Evolutionary conservation across 768 basidiomycete genomes (phyloP), one percentile per base, ranked within the genome.

Genomic region (Nidularia pulvinata): DNA sequence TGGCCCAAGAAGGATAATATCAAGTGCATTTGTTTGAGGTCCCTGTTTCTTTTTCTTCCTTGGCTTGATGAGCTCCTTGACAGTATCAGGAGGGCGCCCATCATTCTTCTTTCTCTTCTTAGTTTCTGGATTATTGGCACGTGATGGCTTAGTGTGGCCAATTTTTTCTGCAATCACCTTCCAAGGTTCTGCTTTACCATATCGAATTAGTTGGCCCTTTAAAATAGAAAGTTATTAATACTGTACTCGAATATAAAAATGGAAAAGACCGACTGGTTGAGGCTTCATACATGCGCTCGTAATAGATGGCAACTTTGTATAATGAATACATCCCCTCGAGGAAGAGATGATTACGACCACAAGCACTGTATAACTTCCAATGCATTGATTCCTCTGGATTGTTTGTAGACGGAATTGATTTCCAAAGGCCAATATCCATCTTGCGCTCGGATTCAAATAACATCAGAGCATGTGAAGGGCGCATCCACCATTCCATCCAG

Each of bases 401-500:
- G 22, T 45, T 55, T 3, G 50, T 52, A 1, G 44, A 34, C 6
- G 54, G 54, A 5, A 55, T 30, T 10, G 33, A 34, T 5, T 53
- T n/a, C 54, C 54, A 55, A 7, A 62, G 33, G 6, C 42, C 36
- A 7, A 35, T 33, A n/a, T 59, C 60, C 55, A 61, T 59, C 14
- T 46, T 45, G 3, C 50, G 52, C 42, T 61, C 55, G 1, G 60
- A 59, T 25, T 33, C 34, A 46, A 56, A 61, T 2, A 75, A 51
- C 67, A 72, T 71, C 2, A 50, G 34, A 1, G 72, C 68, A 58
- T 66, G 65, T 1, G 53, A 44, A 6, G 50, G 48, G 0, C 64
- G 57, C 22, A 61, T 42, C 72, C 70, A 76, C 73, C 73, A 76
- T 2, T 55, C 43, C 33, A 73, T 49, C 72, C 73, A 74, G 5